These are phyloP conservation scores for Nymphaea thermarum DNA, from an alignment of 164 flowering plant species.

Conservation along the genomic window DNA sequence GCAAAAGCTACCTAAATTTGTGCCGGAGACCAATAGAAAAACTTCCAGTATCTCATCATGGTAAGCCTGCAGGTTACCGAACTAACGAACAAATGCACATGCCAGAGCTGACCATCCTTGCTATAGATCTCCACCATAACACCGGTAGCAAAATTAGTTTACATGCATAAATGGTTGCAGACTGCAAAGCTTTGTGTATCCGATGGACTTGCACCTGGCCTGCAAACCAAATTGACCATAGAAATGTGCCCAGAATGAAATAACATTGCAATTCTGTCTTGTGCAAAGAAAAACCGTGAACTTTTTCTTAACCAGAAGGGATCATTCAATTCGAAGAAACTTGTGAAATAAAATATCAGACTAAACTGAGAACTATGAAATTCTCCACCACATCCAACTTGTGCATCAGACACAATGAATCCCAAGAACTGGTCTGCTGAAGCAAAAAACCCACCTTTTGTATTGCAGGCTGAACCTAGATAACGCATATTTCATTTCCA, in stretches of 20 bases:
- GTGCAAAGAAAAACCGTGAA: too few species aligned
- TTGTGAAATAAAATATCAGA: too few species aligned
- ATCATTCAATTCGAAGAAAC: too few species aligned
- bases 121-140: background rate
- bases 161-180: background rate
- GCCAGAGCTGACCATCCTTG: background rate
- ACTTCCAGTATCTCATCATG: background rate
- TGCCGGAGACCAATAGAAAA: background rate
- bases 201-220: conserved; percentile 2
- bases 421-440: too few species aligned
- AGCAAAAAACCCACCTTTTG: too few species aligned
- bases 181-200: background rate
- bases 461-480: too few species aligned
- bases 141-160: background rate
- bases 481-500: too few species aligned
- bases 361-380: too few species aligned
- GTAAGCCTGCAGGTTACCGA: background rate
- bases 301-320: too few species aligned
- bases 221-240: background rate
- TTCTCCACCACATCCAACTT: too few species aligned
- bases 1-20: background rate
- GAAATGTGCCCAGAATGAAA: background rate
- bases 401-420: too few species aligned
- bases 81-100: background rate
- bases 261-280: background rate